These are phyloP conservation scores for Clonostachys rhizophaga DNA, from an alignment of 2,329 filamentous ascomycete genomes.

Conservation along the genomic window DNA sequence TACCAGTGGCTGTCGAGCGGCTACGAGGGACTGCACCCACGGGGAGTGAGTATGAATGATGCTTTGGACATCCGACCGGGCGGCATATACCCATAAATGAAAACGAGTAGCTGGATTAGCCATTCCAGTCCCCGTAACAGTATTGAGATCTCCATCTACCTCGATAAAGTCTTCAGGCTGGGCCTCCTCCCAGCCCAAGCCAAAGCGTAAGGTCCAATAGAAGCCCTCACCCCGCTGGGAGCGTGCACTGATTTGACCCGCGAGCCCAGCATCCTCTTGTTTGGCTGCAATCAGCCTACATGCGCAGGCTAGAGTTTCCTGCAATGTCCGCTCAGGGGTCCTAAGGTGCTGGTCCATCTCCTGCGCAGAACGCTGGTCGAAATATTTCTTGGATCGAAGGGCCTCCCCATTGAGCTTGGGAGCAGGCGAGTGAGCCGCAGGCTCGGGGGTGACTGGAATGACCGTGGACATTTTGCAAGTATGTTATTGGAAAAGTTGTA, in stretches of 20 bases:
- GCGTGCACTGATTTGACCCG: slow-evolving; percentile 2
- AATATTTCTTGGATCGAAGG: slow-evolving; percentile 3
- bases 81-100: slow-evolving; percentile 3
- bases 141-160: slow-evolving; percentile 4
- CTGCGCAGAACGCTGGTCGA: slow-evolving; percentile 2
- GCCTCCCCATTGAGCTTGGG: not conserved
- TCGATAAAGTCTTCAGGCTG: slow-evolving; percentile 3
- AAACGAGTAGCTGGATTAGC: slow-evolving; percentile 4
- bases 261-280: slow-evolving; percentile 3
- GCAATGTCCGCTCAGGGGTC: slow-evolving; percentile 1
- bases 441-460: no score
- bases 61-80: slow-evolving; percentile 1
- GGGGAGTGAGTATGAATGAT: slow-evolving; percentile 3
- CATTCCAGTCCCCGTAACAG: slow-evolving; percentile 1
- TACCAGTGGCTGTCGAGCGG: slow-evolving; percentile 3
- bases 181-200: slow-evolving; percentile 3
- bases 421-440: not conserved
- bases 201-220: slow-evolving; percentile 3
- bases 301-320: slow-evolving; percentile 3
- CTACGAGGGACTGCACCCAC: slow-evolving; percentile 2
- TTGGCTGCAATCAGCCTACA: slow-evolving; percentile 2
- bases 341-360: slow-evolving; percentile 3
- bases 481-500: no score
- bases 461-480: no score
- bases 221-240: slow-evolving; percentile 2